phyloP scores from a whole-genome alignment of 331 rosid species.

The Prunus yedoensis region DNA sequence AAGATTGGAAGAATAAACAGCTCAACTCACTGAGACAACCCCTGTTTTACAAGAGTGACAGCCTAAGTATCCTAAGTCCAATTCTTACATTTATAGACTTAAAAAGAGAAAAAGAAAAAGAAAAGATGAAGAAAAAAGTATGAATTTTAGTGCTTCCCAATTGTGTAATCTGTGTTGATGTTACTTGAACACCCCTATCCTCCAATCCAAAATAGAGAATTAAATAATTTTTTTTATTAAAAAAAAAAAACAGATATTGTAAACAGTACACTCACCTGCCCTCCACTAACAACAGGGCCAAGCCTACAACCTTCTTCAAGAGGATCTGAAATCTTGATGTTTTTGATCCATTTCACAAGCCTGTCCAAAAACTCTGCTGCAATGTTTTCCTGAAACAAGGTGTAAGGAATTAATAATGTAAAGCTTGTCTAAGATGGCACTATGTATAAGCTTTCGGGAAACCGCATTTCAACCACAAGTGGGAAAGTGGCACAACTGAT shows the following conservation, averaged over 20 bases:
- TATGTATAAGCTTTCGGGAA: background rate
- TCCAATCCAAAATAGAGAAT: background rate
- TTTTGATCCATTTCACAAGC: constrained; percentile 76
- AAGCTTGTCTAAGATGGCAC: constrained; percentile 8
- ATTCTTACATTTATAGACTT: background rate
- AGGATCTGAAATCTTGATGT: constrained; percentile 94
- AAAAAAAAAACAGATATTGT: constrained; percentile 11
- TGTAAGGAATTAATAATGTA: background rate
- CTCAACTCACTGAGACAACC: background rate
- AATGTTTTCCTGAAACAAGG: constrained; percentile 72
- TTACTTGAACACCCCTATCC: background rate
- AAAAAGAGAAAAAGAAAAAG: background rate
- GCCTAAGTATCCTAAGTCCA: background rate
- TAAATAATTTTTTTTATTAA: background rate
- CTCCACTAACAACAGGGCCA: constrained; percentile 90
- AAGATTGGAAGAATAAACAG: background rate
- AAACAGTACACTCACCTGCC: constrained; percentile 57
- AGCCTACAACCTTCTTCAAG: constrained; percentile 98
- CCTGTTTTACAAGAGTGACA: background rate
- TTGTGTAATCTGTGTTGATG: background rate
- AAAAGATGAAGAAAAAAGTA: background rate
- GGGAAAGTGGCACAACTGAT: background rate
- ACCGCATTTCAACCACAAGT: background rate
- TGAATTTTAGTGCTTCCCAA: background rate
- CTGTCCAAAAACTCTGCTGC: constrained; percentile 70